A percentile compares a stretch with the other conserved stretches of the same genome.
Evolutionary conservation across 192 early-diverging fungal genomes (phyloP).

Genomic region (Phlyctochytrium planicorne): DNA sequence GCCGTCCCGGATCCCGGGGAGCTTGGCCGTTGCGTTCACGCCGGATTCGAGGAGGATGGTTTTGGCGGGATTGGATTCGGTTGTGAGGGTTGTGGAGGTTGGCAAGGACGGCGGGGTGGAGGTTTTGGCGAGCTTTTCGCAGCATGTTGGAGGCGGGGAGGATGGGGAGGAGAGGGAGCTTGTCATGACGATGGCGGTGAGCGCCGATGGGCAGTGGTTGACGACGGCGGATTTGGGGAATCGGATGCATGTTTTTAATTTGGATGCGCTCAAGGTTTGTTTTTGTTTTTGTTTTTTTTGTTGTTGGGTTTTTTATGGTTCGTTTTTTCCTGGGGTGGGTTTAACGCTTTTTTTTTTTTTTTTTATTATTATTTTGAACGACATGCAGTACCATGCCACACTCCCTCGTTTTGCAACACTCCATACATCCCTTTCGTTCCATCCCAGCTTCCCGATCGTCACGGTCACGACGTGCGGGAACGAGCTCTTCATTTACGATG

Average conservation of each 20-base stretch:
- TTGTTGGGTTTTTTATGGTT: constrained; percentile 7
- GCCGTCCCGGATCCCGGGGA: constrained; percentile 49
- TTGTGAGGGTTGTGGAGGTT: constrained; percentile 76
- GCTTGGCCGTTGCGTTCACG: constrained; percentile 74
- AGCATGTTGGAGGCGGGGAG: constrained; percentile 56
- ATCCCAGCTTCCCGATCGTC: constrained; percentile 54
- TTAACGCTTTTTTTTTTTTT: not conserved
- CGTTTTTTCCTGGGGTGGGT: constrained; percentile 38
- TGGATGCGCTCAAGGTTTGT: constrained; percentile 68
- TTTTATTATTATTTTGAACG: constrained; percentile 5
- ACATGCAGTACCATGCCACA: constrained; percentile 58
- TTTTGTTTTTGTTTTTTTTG: constrained; percentile 7
- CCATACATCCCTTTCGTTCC: constrained; percentile 69
- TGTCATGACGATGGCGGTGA: constrained; percentile 70
- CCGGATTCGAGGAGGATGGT: constrained; percentile 73
- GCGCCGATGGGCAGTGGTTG: constrained; percentile 77
- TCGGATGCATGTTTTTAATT: constrained; percentile 70
- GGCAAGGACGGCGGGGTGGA: constrained; percentile 36
- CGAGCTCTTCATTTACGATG: constrained; percentile 79
- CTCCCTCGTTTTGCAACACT: constrained; percentile 61
- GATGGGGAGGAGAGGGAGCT: constrained; percentile 39
- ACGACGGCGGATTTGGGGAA: constrained; percentile 75
- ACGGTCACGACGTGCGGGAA: constrained; percentile 63
- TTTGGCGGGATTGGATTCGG: constrained; percentile 72
- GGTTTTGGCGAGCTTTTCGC: constrained; percentile 63